These are phyloP conservation scores for Arthrobotrys musiformis DNA, from an alignment of 2,329 filamentous ascomycete genomes.

Conservation along the genomic window DNA sequence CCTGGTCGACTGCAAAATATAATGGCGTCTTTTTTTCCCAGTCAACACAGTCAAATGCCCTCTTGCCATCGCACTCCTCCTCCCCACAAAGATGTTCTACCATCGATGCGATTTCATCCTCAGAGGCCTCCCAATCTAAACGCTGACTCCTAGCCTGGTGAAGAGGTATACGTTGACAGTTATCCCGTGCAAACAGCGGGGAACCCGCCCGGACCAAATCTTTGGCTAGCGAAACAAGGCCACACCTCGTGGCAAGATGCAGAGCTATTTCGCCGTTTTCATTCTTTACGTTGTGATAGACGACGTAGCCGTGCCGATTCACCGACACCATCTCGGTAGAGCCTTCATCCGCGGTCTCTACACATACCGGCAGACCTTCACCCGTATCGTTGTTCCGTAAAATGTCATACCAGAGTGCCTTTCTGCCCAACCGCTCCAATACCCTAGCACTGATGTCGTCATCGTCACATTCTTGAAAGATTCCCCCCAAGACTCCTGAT, in stretches of 20 bases:
- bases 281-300: not conserved
- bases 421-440: not conserved
- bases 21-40: not conserved
- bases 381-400: not conserved
- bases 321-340: not conserved
- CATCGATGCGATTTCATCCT: not conserved
- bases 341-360: not conserved
- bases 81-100: not conserved
- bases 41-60: not conserved
- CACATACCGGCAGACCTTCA: not conserved
- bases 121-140: not conserved
- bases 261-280: not conserved
- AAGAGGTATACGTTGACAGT: not conserved
- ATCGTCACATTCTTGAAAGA: not conserved
- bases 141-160: not conserved
- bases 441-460: not conserved
- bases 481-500: not conserved
- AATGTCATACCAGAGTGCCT: not conserved
- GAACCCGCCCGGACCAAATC: not conserved
- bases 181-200: not conserved
- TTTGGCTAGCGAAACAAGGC: not conserved
- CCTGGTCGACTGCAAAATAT: not conserved
- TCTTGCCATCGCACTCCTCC: not conserved
- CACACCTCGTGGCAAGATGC: not conserved
- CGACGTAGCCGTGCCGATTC: not conserved